phyloP scores from a whole-genome alignment of 331 rosid species.

The Stylosanthes scabra region DNA sequence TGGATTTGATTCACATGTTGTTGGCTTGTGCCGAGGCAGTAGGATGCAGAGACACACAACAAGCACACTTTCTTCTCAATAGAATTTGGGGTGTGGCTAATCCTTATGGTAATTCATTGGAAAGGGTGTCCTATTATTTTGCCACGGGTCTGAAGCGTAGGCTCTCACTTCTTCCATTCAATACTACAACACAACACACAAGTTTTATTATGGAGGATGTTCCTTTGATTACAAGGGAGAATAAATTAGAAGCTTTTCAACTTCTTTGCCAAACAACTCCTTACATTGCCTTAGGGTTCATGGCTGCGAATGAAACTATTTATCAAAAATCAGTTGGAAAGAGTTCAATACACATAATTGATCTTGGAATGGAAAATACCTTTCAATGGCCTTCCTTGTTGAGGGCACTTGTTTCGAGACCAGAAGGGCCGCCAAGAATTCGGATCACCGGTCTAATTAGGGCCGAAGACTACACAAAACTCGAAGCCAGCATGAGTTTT shows the following conservation, averaged over 20 bases:
- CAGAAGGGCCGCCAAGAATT: conserved; percentile 65
- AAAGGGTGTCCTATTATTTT: conserved; percentile 69
- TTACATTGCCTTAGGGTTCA: conserved; percentile 70
- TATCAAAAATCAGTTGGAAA: conserved; percentile 66
- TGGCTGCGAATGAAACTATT: conserved; percentile 86
- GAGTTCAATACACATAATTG: conserved; percentile 66
- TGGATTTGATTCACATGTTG: conserved; percentile 76
- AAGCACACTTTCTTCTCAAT: conserved; percentile 56
- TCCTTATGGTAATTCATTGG: conserved; percentile 75
- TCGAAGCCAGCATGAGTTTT: conserved; percentile 50
- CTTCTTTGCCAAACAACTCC: conserved; percentile 84
- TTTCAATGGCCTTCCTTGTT: conserved; percentile 85
- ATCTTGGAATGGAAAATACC: conserved; percentile 70
- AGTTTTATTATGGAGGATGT: conserved; percentile 39
- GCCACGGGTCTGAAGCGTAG: conserved; percentile 70
- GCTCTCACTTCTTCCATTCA: conserved; percentile 60
- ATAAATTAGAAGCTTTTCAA: conserved; percentile 68
- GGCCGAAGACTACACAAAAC: conserved; percentile 39
- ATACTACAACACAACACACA: conserved; percentile 46
- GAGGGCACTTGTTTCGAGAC: conserved; percentile 69
- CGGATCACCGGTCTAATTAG: conserved; percentile 58
- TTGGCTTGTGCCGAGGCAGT: conserved; percentile 88
- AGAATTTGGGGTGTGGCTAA: conserved; percentile 60
- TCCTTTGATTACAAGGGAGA: conserved; percentile 55
- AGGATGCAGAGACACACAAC: conserved; percentile 70